Base-by-base conservation (phyloP, 2,329 filamentous ascomycete species). In the Fusarium sacchari region DNA sequence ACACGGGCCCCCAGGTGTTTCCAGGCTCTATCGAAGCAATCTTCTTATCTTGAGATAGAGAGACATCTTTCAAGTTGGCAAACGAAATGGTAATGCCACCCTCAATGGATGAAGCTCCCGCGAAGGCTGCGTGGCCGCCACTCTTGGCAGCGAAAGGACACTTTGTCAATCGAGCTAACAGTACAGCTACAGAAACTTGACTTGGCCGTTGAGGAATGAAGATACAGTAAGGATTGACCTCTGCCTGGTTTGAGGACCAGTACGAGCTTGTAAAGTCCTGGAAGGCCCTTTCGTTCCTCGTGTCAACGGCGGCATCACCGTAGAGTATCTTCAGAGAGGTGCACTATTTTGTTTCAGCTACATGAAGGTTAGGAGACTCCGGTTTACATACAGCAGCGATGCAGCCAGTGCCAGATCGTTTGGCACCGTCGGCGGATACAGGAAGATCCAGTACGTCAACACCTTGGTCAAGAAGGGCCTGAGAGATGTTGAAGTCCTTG, bases 51-150 rank as follows among this genome's bases (percentile, higher is more conserved):
- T 74, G 60, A 6, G 79, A 79, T 3, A 84, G 47, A 4, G 65
- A 64, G 8, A 84, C 61, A 11, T 71, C 52, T 28, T 84, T 83
- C 12, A 86, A 69, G 17, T 77, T 76, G 30, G 79, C 78, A 15
- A 86, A 72, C 11, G 82, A 81, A 43, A 86, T 76, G 20, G 80
- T 78, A 52, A 84, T 74, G 14, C 82, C 82, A 5, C 68, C 76
- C 13, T 78, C 74, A 40, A 80, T 81, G 34, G 78, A 85, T 0
- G 84, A 83, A 7, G 81, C 79, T 12, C 81, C 82, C 1, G 80
- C 78, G 69, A 84, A 84, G 10, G 82, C 80, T 11, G 82, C 80
- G 69, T 87, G 86, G 1, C 85, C 86, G n/a, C 85, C 85, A 60
- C 84, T 83, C 46, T 83, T 83, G 37, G 83, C 81, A 1, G 85